Evolutionary conservation across 148 eudicot species (phyloP).

Genomic region (Chenopodium quinoa): DNA sequence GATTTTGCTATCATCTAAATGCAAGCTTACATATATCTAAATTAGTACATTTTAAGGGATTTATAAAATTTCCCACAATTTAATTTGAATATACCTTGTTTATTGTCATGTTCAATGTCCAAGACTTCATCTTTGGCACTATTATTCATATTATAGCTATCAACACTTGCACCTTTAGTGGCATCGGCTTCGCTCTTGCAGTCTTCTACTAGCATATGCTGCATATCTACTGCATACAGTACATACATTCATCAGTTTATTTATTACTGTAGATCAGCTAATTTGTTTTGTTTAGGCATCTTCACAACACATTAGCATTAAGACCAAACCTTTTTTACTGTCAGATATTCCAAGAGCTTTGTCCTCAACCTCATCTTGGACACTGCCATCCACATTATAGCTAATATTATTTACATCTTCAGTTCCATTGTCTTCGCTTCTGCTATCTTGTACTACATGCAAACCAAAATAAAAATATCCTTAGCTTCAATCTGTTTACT

Average conservation of each 20-base stretch:
- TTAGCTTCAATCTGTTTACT: background rate
- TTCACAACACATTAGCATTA: no score
- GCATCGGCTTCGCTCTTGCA: constrained; percentile 1
- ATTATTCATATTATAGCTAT: background rate
- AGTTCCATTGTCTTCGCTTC: background rate
- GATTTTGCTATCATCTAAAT: no score
- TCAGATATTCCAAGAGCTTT: background rate
- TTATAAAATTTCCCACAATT: no score
- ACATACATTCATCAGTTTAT: no score
- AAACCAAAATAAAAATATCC: no score
- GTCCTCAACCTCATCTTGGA: background rate
- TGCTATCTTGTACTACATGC: background rate
- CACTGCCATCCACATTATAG: background rate
- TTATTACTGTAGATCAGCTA: no score
- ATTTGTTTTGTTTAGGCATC: no score
- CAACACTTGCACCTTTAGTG: background rate
- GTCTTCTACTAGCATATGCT: background rate
- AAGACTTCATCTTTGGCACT: background rate
- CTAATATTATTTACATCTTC: background rate
- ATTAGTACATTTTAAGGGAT: no score
- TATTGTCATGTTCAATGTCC: background rate
- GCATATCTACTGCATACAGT: background rate
- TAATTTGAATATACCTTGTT: background rate
- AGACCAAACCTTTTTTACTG: background rate
- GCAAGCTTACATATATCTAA: no score